These are phyloP conservation scores for Pyrus communis DNA, from an alignment of 306 rosid species.

Conservation along the genomic window DNA sequence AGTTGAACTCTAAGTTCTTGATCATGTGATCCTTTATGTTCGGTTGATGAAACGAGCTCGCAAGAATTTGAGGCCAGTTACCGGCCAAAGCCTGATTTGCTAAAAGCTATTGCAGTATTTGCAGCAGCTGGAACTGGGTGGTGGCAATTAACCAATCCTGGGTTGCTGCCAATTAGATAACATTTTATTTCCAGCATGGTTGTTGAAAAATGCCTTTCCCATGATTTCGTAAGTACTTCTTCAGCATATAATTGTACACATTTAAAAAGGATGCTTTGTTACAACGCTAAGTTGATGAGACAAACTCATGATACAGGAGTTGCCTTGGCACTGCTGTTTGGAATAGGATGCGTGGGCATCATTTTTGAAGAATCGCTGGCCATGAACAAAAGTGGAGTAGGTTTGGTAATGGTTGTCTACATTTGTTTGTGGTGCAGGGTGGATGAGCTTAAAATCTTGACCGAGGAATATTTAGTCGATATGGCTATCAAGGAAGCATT, in stretches of 20 bases:
- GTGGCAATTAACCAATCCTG: constrained; percentile 88
- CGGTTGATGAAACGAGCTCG: constrained; percentile 66
- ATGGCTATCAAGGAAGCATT: constrained; percentile 63
- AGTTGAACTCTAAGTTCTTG: constrained; percentile 40
- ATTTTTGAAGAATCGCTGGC: constrained; percentile 92
- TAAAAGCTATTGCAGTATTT: constrained; percentile 75
- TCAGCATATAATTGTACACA: neutral
- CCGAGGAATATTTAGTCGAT: constrained; percentile 70
- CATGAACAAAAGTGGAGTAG: constrained; percentile 89
- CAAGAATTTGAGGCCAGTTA: constrained; percentile 50
- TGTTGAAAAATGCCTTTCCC: constrained; percentile 4
- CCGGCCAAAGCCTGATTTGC: constrained; percentile 70
- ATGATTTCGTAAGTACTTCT: neutral
- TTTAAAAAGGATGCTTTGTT: neutral
- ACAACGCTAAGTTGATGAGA: constrained; percentile 13
- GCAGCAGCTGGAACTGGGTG: constrained; percentile 61
- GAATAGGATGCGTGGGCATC: constrained; percentile 88
- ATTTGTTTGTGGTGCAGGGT: constrained; percentile 32
- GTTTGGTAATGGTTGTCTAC: constrained; percentile 55
- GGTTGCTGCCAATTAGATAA: constrained; percentile 93
- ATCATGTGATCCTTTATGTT: constrained; percentile 72
- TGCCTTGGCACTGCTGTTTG: constrained; percentile 84
- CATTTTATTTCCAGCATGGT: constrained; percentile 9
- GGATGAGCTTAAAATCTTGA: constrained; percentile 65
- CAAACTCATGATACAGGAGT: constrained; percentile 43